Conservation (phyloP, 345 rosid genomes). For the Conringia planisiliqua region DNA sequence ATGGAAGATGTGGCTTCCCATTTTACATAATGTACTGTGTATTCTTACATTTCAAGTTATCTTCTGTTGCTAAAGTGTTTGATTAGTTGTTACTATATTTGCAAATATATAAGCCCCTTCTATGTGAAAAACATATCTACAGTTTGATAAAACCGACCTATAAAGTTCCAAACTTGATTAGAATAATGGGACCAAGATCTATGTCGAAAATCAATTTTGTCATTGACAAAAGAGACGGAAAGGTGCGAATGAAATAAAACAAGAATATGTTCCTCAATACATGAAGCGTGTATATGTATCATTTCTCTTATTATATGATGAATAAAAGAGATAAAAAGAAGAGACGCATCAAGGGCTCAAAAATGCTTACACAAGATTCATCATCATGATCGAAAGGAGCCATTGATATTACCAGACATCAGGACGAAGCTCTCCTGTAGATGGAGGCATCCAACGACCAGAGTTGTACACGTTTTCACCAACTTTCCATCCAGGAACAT, state of each 20-base stretch:
- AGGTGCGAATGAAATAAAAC: neutral
- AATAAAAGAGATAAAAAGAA: neutral
- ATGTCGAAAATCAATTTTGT: neutral
- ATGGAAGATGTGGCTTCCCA: conserved; percentile 55
- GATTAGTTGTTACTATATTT: neutral
- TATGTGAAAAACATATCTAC: neutral
- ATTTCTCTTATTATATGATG: conserved; percentile 19
- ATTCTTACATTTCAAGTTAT: neutral
- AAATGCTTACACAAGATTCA: conserved; percentile 14
- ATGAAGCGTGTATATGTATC: conserved; percentile 25
- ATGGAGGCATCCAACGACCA: conserved; percentile 99
- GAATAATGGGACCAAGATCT: neutral
- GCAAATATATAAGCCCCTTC: neutral
- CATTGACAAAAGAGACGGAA: neutral
- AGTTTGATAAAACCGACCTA: neutral
- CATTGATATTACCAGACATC: conserved; percentile 74
- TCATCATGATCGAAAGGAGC: conserved; percentile 22
- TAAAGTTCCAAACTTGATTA: neutral
- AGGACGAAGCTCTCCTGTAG: conserved; percentile 97
- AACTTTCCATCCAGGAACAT: conserved; percentile 98
- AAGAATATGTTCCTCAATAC: conserved; percentile 1
- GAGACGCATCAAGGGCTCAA: neutral
- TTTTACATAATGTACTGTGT: neutral
- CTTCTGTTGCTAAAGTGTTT: neutral
- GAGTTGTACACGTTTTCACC: conserved; percentile 94